Conservation (phyloP, 208 protist species). For the Naegleria fowleri region DNA sequence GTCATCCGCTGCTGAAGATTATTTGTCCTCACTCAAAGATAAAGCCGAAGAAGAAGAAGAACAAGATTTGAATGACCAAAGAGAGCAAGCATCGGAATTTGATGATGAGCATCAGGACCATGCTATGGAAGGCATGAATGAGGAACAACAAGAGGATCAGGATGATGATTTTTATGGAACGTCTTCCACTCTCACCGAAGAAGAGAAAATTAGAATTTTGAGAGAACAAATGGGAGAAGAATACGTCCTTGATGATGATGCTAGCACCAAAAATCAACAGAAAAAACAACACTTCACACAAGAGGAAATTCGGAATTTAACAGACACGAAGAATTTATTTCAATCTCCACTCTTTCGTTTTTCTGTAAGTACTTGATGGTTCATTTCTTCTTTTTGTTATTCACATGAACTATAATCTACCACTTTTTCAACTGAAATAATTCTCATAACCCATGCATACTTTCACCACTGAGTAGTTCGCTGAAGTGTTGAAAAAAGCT, state of each 20-base stretch:
- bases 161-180: not conserved
- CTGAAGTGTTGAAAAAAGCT: not conserved
- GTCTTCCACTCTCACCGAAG: not conserved
- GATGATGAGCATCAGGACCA: too few species aligned
- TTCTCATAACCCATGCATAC: too few species aligned
- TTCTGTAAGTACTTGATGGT: not conserved
- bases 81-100: not conserved
- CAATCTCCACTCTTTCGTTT: conserved; percentile 17
- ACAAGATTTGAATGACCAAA: not conserved
- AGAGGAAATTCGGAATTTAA: not conserved
- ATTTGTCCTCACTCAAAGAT: not conserved
- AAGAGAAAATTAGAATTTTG: conserved; percentile 8
- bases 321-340: conserved; percentile 9
- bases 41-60: not conserved
- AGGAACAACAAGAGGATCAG: not conserved
- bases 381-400: not conserved
- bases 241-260: conserved; percentile 7
- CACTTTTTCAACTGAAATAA: too few species aligned
- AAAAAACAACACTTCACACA: not conserved
- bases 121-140: not conserved
- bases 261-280: not conserved
- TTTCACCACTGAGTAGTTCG: not conserved
- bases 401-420: not conserved
- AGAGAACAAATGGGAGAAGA: conserved; percentile 6
- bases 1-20: not conserved